These are phyloP conservation scores for Nissolia schottii DNA, from an alignment of 306 rosid species.

Conservation along the genomic window DNA sequence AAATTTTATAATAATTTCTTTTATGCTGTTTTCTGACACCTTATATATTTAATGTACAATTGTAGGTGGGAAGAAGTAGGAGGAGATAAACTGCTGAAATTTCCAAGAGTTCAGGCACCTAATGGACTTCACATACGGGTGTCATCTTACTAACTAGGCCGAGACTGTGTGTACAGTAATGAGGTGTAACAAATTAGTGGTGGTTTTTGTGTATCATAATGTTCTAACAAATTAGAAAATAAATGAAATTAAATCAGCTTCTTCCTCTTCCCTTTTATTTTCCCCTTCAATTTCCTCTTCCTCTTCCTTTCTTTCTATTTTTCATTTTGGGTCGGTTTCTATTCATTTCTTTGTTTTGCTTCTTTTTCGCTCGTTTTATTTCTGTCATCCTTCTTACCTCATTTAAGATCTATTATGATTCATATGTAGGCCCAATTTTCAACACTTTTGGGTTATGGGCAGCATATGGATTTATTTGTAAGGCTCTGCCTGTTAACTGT, in stretches of 20 bases:
- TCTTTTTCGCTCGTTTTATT: background rate
- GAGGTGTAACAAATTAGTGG: slow-evolving; percentile 22
- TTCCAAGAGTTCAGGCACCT: slow-evolving; percentile 97
- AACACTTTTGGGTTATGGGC: background rate
- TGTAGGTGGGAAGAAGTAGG: slow-evolving; percentile 99
- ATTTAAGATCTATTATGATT: background rate
- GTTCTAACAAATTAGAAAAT: slow-evolving; percentile 40
- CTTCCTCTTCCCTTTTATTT: background rate
- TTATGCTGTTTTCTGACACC: slow-evolving; percentile 13
- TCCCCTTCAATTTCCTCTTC: background rate
- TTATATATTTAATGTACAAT: background rate
- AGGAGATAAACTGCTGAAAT: slow-evolving; percentile 82
- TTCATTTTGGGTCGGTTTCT: background rate
- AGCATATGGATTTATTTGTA: background rate
- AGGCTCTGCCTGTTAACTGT: background rate
- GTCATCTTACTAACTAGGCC: slow-evolving; percentile 45
- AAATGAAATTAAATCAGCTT: slow-evolving; percentile 21
- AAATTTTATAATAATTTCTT: background rate
- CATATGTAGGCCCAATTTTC: background rate
- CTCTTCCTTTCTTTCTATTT: background rate
- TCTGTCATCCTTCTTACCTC: background rate
- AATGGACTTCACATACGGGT: slow-evolving; percentile 90
- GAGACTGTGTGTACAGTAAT: slow-evolving; percentile 42
- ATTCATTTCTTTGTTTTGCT: background rate
- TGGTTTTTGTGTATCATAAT: slow-evolving; percentile 37